Conservation (phyloP, 2,329 filamentous ascomycete species). For the Exophiala calicioides region DNA sequence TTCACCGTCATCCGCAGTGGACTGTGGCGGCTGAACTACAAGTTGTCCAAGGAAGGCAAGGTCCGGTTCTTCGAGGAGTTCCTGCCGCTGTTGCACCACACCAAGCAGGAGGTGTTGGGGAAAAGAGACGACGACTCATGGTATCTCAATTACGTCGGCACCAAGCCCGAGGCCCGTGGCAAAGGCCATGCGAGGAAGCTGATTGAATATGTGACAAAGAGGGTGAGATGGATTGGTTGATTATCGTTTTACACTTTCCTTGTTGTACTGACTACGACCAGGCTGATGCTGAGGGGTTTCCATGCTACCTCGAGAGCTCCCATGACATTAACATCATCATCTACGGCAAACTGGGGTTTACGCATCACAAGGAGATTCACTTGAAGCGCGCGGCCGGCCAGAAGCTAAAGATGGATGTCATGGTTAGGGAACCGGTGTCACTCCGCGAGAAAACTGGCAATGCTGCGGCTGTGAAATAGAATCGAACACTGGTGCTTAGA, state of each 20-base stretch:
- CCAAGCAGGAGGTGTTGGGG: conserved; percentile 69
- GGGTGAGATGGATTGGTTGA: conserved; percentile 49
- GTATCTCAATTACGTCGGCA: conserved; percentile 83
- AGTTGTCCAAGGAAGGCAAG: conserved; percentile 70
- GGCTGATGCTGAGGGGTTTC: conserved; percentile 67
- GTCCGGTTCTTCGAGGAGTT: conserved; percentile 76
- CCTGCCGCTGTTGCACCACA: conserved; percentile 70
- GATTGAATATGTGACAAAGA: conserved; percentile 67
- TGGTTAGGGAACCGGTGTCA: conserved; percentile 69
- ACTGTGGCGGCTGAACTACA: conserved; percentile 75
- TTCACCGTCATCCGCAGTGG: conserved; percentile 72
- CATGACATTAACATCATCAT: conserved; percentile 67
- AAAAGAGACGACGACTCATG: conserved; percentile 67
- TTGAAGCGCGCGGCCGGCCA: conserved; percentile 57
- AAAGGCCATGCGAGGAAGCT: conserved; percentile 72
- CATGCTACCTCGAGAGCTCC: conserved; percentile 79
- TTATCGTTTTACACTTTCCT: too few relatives aligned
- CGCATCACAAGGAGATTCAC: conserved; percentile 62
- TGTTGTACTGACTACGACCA: conserved; percentile 36
- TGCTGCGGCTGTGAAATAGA: conserved; percentile 1
- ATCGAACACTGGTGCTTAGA: too few relatives aligned
- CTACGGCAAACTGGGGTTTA: conserved; percentile 76
- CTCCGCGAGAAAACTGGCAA: conserved; percentile 3
- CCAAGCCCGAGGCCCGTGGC: conserved; percentile 67
- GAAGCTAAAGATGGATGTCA: conserved; percentile 67